These are phyloP conservation scores for Colletotrichum sp. DNA, from an alignment of 2,329 filamentous ascomycete genomes.

Conservation along the genomic window DNA sequence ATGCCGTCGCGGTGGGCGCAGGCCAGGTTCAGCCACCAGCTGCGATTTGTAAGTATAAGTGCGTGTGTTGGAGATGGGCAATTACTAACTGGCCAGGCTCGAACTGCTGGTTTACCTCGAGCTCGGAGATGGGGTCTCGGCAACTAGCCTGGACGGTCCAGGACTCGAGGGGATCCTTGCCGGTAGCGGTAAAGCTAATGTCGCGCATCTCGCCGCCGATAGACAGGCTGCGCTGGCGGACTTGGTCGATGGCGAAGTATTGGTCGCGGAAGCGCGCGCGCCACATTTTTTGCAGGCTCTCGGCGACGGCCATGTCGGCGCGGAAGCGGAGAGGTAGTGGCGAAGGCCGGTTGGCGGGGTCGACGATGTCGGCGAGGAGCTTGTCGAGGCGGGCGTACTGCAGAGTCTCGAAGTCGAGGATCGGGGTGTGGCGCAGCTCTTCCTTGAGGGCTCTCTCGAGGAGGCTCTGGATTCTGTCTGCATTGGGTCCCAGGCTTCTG, in stretches of 20 bases:
- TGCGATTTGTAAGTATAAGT: conserved; percentile 31
- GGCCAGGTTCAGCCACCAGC: conserved; percentile 64
- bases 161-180: conserved; percentile 32
- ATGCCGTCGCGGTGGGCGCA: conserved; percentile 63
- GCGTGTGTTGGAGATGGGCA: neutral
- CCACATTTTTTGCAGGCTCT: conserved; percentile 48
- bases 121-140: conserved; percentile 39
- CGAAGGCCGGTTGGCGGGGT: conserved; percentile 30
- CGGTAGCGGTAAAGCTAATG: conserved; percentile 41
- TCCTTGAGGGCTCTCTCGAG: conserved; percentile 42
- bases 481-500: conserved; percentile 34
- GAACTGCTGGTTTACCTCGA: conserved; percentile 46
- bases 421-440: conserved; percentile 37
- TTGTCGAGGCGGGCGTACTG: conserved; percentile 46
- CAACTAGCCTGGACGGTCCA: conserved; percentile 39
- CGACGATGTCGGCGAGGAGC: conserved; percentile 44
- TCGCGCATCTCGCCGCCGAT: conserved; percentile 44
- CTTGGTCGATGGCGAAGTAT: conserved; percentile 51
- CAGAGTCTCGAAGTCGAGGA: conserved; percentile 44
- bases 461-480: conserved; percentile 42
- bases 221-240: conserved; percentile 40
- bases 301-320: conserved; percentile 39
- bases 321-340: conserved; percentile 34
- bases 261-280: conserved; percentile 46
- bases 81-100: conserved; percentile 54